phyloP scores from a whole-genome alignment of 1,284 basidiomycete species.

The Cryptococcus amylolentus region DNA sequence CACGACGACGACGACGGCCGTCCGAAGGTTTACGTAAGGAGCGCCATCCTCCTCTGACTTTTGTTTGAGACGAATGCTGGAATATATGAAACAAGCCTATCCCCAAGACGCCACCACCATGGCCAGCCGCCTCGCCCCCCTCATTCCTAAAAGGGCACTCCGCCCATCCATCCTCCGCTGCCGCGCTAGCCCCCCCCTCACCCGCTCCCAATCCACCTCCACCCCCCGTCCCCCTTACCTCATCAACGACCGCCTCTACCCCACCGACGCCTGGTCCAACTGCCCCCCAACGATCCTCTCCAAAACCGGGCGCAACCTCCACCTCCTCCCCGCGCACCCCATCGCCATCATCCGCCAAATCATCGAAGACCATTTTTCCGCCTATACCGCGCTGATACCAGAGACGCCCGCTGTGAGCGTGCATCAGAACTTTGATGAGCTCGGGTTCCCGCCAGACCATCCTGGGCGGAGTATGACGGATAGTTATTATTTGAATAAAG shows the following conservation, averaged over 20 bases:
- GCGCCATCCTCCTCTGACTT: too few relatives aligned
- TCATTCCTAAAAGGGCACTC: too few relatives aligned
- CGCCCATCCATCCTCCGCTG: background rate
- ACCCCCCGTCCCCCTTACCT: background rate
- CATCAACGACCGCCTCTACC: background rate
- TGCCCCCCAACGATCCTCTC: constrained; percentile 77
- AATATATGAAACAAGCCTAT: too few relatives aligned
- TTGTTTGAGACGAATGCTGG: too few relatives aligned
- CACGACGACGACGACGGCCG: too few relatives aligned
- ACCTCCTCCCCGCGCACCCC: constrained; percentile 75
- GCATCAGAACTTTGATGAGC: constrained; percentile 91
- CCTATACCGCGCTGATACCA: constrained; percentile 58
- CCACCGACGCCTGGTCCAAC: constrained; percentile 72
- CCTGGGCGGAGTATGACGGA: constrained; percentile 86
- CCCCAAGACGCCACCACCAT: background rate
- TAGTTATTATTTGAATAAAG: constrained; percentile 91
- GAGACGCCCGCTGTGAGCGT: constrained; percentile 84
- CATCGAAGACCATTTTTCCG: constrained; percentile 77
- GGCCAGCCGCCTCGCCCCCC: background rate
- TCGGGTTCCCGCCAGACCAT: constrained; percentile 90
- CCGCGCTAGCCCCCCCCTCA: background rate
- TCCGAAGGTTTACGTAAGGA: too few relatives aligned
- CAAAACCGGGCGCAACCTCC: constrained; percentile 68
- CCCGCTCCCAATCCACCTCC: background rate
- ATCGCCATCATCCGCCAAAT: constrained; percentile 77